Evolutionary conservation across 2,329 filamentous ascomycete genomes (phyloP).

Genomic region (Scleromitrula shiraiana): DNA sequence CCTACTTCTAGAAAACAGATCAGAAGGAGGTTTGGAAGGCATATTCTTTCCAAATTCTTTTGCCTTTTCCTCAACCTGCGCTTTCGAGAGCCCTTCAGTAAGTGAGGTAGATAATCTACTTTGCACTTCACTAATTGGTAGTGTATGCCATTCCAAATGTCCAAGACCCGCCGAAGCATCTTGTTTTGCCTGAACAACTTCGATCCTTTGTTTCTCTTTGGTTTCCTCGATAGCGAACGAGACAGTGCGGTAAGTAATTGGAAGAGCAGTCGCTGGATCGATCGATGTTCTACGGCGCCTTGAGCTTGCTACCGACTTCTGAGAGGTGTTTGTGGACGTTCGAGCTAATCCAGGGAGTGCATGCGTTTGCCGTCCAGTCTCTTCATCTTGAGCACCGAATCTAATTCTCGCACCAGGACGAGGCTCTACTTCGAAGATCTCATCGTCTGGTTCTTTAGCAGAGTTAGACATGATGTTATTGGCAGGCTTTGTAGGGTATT

Average conservation of each 20-base stretch:
- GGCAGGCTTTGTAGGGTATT: no score
- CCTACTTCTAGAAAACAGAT: constrained; percentile 39
- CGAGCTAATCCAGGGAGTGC: constrained; percentile 9
- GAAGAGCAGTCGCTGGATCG: constrained; percentile 35
- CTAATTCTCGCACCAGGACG: constrained; percentile 12
- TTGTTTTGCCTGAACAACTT: constrained; percentile 34
- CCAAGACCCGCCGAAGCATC: constrained; percentile 45
- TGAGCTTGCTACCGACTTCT: constrained; percentile 11
- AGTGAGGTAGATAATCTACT: constrained; percentile 48
- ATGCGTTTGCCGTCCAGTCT: not conserved
- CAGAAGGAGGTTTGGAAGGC: constrained; percentile 55
- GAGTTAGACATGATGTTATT: constrained; percentile 4
- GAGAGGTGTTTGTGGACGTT: constrained; percentile 15
- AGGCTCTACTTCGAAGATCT: constrained; percentile 11
- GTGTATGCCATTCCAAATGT: constrained; percentile 58
- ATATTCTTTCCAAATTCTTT: constrained; percentile 58
- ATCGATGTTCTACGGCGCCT: constrained; percentile 23
- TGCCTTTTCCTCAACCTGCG: constrained; percentile 45
- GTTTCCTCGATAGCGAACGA: constrained; percentile 49
- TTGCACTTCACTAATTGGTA: constrained; percentile 48
- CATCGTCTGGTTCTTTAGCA: constrained; percentile 5
- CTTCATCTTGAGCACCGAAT: constrained; percentile 12
- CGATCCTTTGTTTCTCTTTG: constrained; percentile 37
- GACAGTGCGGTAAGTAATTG: constrained; percentile 46
- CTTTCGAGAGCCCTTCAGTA: constrained; percentile 47